Percentiles rank a stretch among this genome's conserved stretches.
These are phyloP conservation scores for Podosphaera aphanis DNA, from an alignment of 2,329 filamentous ascomycete species.

Conservation along the genomic window DNA sequence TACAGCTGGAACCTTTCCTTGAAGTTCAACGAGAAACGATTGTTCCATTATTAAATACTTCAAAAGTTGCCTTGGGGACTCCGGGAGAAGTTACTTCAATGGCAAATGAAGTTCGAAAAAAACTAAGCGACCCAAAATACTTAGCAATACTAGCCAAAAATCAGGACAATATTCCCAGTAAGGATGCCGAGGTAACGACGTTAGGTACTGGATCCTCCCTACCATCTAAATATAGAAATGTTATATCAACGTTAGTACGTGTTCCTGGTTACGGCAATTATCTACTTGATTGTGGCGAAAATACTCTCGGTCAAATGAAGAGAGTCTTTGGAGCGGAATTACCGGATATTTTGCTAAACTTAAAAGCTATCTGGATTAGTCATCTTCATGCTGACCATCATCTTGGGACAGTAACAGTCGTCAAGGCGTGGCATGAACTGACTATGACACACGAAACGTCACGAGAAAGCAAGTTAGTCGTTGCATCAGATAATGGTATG, in stretches of 20 bases:
- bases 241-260: constrained; percentile 65
- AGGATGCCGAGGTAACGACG: constrained; percentile 61
- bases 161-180: constrained; percentile 43
- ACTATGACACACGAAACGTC: constrained; percentile 19
- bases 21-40: constrained; percentile 21
- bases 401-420: constrained; percentile 58
- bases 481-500: constrained; percentile 52
- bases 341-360: constrained; percentile 46
- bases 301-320: constrained; percentile 67
- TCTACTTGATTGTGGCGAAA: constrained; percentile 77
- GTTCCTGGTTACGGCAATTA: constrained; percentile 75
- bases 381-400: constrained; percentile 95
- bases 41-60: constrained; percentile 25
- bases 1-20: constrained; percentile 13
- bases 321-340: constrained; percentile 49
- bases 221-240: constrained; percentile 87
- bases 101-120: constrained; percentile 23
- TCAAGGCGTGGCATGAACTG: constrained; percentile 54
- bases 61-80: constrained; percentile 19
- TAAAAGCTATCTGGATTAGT: constrained; percentile 76
- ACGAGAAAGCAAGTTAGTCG: constrained; percentile 25
- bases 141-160: constrained; percentile 24
- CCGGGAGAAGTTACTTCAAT: constrained; percentile 25
- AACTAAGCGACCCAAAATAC: constrained; percentile 22
- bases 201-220: constrained; percentile 78